phyloP scores from a whole-genome alignment of 2,329 filamentous ascomycete species.

The Bretziella fagacearum region DNA sequence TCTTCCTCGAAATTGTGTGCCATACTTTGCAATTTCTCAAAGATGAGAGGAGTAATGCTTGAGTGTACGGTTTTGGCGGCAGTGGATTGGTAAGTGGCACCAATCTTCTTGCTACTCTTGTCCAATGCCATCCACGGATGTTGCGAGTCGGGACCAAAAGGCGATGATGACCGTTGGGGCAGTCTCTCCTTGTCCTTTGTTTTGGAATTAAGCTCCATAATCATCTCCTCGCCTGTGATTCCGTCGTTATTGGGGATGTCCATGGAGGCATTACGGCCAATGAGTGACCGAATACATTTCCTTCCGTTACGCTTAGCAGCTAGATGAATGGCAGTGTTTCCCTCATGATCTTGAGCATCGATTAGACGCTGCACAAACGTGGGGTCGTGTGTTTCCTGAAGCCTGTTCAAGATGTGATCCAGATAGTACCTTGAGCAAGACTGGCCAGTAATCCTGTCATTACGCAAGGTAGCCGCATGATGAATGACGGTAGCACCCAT shows the following conservation, averaged over 20 bases:
- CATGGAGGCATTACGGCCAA: conserved; percentile 65
- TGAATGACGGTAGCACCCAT: conserved; percentile 82
- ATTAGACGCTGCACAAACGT: conserved; percentile 63
- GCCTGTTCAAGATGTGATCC: conserved; percentile 73
- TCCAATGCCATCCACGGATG: conserved; percentile 22
- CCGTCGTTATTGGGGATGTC: conserved; percentile 70
- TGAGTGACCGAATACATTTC: conserved; percentile 68
- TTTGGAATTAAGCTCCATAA: conserved; percentile 55
- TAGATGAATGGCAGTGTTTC: conserved; percentile 68
- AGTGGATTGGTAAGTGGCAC: conserved; percentile 36
- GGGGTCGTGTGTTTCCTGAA: conserved; percentile 60
- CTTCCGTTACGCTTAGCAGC: conserved; percentile 69
- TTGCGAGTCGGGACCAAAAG: conserved; percentile 45
- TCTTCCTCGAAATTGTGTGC: conserved; percentile 58
- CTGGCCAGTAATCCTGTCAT: conserved; percentile 64
- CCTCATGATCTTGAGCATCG: conserved; percentile 67
- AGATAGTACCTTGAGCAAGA: conserved; percentile 85
- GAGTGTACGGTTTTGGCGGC: conserved; percentile 53
- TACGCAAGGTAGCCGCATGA: conserved; percentile 78
- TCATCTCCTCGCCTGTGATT: conserved; percentile 69
- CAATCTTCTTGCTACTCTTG: conserved; percentile 24
- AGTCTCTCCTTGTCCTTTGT: conserved; percentile 43
- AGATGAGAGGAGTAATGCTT: conserved; percentile 50
- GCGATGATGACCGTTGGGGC: conserved; percentile 60
- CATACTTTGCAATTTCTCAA: conserved; percentile 56